These are phyloP conservation scores for Fusarium sp. DNA, from an alignment of 2,329 filamentous ascomycete genomes.

Conservation along the genomic window DNA sequence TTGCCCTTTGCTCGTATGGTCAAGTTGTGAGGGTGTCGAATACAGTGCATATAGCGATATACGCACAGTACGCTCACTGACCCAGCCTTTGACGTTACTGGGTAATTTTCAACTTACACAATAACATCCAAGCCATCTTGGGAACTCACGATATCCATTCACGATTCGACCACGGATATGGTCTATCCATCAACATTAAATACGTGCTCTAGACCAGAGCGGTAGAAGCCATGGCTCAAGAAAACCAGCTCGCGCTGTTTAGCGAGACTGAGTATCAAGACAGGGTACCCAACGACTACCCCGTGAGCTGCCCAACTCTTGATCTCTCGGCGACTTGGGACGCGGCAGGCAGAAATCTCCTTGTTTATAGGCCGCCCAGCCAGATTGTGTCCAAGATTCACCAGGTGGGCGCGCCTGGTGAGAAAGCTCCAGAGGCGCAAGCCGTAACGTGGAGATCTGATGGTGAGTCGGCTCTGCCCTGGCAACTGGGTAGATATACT, in stretches of 20 bases:
- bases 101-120: conserved; percentile 20
- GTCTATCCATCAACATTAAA: not conserved
- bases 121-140: not conserved
- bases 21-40: not conserved
- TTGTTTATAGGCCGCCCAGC: conserved; percentile 82
- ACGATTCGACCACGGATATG: conserved; percentile 3
- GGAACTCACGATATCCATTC: not conserved
- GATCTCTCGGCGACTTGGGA: conserved; percentile 81
- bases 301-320: conserved; percentile 85
- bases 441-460: conserved; percentile 74
- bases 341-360: conserved; percentile 73
- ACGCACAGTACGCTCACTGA: conserved; percentile 10
- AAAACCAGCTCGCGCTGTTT: conserved; percentile 56
- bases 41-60: not conserved
- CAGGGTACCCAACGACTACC: conserved; percentile 65
- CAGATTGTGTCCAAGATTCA: conserved; percentile 70
- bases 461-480: conserved; percentile 59
- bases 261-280: conserved; percentile 69
- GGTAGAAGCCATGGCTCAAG: conserved; percentile 39
- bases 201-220: conserved; percentile 1
- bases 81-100: not conserved
- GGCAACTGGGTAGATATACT: not conserved
- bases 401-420: conserved; percentile 54
- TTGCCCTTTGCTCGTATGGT: not conserved
- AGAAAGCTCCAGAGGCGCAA: conserved; percentile 55